These are phyloP conservation scores for Sphenostylis stenocarpa DNA, from an alignment of 306 rosid species.

Conservation along the genomic window DNA sequence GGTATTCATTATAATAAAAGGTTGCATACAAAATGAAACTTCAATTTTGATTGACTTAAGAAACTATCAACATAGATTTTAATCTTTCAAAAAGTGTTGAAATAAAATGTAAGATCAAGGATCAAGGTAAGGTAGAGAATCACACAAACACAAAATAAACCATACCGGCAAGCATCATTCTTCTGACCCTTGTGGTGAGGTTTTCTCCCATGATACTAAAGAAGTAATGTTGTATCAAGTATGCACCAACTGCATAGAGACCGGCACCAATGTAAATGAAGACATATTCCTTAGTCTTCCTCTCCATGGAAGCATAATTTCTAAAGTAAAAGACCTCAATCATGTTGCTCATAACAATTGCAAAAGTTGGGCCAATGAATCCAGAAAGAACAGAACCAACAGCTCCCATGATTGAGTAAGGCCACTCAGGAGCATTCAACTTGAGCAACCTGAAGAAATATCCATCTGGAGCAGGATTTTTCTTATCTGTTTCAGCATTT, in stretches of 20 bases:
- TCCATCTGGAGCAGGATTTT: slow-evolving; percentile 83
- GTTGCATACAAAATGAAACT: not conserved
- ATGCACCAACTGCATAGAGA: slow-evolving; percentile 88
- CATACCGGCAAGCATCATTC: slow-evolving; percentile 99
- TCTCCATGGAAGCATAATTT: slow-evolving; percentile 83
- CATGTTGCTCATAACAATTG: slow-evolving; percentile 98
- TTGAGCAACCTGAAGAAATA: slow-evolving; percentile 80
- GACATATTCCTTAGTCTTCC: slow-evolving; percentile 89
- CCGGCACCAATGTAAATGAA: slow-evolving; percentile 96
- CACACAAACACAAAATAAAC: not conserved
- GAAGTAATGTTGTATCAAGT: slow-evolving; percentile 96
- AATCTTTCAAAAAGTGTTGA: not conserved
- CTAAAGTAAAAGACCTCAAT: slow-evolving; percentile 89
- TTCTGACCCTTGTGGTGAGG: slow-evolving; percentile 97
- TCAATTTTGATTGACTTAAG: not conserved
- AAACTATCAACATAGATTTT: not conserved
- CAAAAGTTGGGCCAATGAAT: slow-evolving; percentile 94
- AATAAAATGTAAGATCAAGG: not conserved
- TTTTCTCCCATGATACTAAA: slow-evolving; percentile 98
- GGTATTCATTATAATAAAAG: not conserved
- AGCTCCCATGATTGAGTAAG: slow-evolving; percentile 97
- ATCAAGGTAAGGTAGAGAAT: not conserved
- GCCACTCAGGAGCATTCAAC: slow-evolving; percentile 97
- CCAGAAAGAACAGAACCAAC: slow-evolving; percentile 91
- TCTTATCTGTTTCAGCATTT: slow-evolving; percentile 86